A percentile compares a stretch with the other conserved stretches of the same genome.
phyloP scores from a whole-genome alignment of 768 basidiomycete genomes.

The Agaricus blazei region DNA sequence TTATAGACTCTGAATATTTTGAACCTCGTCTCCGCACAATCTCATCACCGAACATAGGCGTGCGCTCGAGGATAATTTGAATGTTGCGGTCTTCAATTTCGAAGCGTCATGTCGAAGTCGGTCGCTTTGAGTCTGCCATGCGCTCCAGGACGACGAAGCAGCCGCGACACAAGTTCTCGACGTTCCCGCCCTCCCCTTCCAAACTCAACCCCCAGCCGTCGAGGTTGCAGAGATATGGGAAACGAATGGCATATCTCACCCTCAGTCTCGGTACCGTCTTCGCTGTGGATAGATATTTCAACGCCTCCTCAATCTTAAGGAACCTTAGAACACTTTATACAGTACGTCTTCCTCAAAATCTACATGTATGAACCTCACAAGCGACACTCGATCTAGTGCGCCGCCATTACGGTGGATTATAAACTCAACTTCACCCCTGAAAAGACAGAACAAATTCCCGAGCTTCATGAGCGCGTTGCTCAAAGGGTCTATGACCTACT shows the following conservation, averaged over 20 bases:
- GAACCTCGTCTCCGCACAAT: no score
- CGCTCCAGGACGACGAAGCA: neutral
- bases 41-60: no score
- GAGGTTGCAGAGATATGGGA: neutral
- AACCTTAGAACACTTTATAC: constrained; percentile 52
- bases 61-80: neutral
- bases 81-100: neutral
- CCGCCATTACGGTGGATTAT: constrained; percentile 72
- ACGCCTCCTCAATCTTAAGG: constrained; percentile 52
- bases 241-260: constrained; percentile 29
- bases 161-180: neutral
- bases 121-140: neutral
- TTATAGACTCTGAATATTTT: neutral
- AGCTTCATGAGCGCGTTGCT: constrained; percentile 82
- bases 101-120: neutral
- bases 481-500: constrained; percentile 71
- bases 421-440: constrained; percentile 82
- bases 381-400: constrained; percentile 40
- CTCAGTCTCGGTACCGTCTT: constrained; percentile 37
- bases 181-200: neutral
- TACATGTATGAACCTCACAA: neutral
- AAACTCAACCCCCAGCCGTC: neutral
- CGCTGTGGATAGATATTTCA: constrained; percentile 43
- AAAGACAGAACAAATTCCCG: constrained; percentile 68
- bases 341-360: constrained; percentile 23